These are phyloP conservation scores for Madurella mycetomatis DNA, from an alignment of 2,329 filamentous ascomycete genomes.

Conservation along the genomic window DNA sequence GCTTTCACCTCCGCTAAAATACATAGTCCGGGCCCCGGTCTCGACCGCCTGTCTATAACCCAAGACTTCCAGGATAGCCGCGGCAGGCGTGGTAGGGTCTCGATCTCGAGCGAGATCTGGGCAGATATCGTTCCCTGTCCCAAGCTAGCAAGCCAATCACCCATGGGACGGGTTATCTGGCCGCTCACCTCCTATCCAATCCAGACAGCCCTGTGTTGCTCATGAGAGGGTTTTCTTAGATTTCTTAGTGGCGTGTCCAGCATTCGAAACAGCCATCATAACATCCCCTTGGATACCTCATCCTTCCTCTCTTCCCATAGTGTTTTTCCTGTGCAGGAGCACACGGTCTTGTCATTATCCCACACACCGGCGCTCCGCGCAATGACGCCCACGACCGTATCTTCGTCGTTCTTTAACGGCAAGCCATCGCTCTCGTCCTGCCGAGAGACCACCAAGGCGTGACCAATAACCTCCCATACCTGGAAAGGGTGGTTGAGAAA, in stretches of 20 bases:
- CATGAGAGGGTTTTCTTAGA: background rate
- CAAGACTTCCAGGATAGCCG: background rate
- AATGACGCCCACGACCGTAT: slow-evolving; percentile 89
- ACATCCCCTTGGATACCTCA: slow-evolving; percentile 84
- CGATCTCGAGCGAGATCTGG: background rate
- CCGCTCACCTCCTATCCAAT: background rate
- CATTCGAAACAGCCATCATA: slow-evolving; percentile 45
- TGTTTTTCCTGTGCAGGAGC: slow-evolving; percentile 95
- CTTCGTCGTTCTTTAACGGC: slow-evolving; percentile 67
- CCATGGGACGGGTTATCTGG: background rate
- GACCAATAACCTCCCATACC: slow-evolving; percentile 94
- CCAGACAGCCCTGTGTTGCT: background rate
- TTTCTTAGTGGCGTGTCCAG: background rate
- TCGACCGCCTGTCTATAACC: background rate
- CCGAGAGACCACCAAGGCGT: slow-evolving; percentile 79
- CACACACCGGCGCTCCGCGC: slow-evolving; percentile 95
- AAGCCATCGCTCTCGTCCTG: slow-evolving; percentile 53
- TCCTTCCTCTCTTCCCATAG: slow-evolving; percentile 96
- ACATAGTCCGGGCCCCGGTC: background rate
- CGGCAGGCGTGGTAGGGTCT: background rate
- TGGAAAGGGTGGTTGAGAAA: slow-evolving; percentile 80
- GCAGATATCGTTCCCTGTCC: background rate
- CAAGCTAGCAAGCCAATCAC: background rate
- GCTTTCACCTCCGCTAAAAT: too few relatives aligned
- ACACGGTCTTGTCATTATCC: slow-evolving; percentile 98